phyloP scores from a whole-genome alignment of 495 filamentous ascomycete genomes.

The Neurospora sp. region DNA sequence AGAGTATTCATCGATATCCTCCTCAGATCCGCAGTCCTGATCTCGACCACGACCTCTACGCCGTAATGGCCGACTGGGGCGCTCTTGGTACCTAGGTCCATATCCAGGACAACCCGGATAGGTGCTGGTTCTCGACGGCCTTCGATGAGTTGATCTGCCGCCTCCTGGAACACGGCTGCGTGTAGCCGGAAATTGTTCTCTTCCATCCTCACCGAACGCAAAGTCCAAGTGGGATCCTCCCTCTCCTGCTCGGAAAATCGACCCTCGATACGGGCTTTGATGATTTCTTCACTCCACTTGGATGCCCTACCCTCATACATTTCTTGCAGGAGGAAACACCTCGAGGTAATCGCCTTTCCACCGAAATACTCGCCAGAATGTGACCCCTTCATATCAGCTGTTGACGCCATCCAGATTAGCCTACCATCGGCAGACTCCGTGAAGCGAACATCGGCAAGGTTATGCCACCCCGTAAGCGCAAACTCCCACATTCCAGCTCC shows the following conservation, averaged over 20 bases:
- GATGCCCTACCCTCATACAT: slow-evolving; percentile 70
- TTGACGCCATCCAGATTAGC: slow-evolving; percentile 59
- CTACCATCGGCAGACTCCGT: slow-evolving; percentile 67
- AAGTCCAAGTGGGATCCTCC: slow-evolving; percentile 68
- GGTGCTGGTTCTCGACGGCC: slow-evolving; percentile 48
- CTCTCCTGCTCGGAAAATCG: slow-evolving; percentile 70
- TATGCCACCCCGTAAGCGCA: slow-evolving; percentile 60
- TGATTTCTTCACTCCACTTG: slow-evolving; percentile 74
- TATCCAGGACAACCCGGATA: slow-evolving; percentile 52
- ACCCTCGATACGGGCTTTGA: slow-evolving; percentile 76
- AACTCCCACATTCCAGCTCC: slow-evolving; percentile 50
- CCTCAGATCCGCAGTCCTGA: slow-evolving; percentile 32
- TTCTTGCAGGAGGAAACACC: slow-evolving; percentile 57
- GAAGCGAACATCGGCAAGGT: slow-evolving; percentile 60
- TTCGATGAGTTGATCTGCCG: slow-evolving; percentile 38
- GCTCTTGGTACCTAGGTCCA: slow-evolving; percentile 45
- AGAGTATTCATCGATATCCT: slow-evolving; percentile 46
- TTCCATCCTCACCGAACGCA: slow-evolving; percentile 52
- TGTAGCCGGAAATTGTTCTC: slow-evolving; percentile 56
- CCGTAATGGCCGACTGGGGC: slow-evolving; percentile 56
- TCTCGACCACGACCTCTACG: slow-evolving; percentile 52
- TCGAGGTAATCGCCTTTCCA: slow-evolving; percentile 39
- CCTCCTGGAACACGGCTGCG: slow-evolving; percentile 69
- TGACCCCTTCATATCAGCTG: slow-evolving; percentile 44
- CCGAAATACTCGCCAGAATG: slow-evolving; percentile 37